A percentile compares a stretch with the other conserved stretches of the same genome.
phyloP scores from a whole-genome alignment of 2,329 filamentous ascomycete genomes.

The Thyridium curvatum region DNA sequence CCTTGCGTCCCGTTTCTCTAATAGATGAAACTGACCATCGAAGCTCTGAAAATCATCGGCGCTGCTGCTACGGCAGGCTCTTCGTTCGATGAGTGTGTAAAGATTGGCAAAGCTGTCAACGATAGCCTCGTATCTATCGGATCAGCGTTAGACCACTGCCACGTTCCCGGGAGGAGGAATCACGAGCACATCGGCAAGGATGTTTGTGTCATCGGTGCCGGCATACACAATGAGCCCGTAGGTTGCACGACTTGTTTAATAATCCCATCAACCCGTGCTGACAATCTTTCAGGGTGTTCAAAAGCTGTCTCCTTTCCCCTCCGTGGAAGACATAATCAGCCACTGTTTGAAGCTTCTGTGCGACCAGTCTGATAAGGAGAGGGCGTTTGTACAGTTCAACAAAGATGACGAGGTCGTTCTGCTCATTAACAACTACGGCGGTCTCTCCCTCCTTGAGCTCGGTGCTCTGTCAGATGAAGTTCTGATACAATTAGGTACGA shows the following conservation, averaged over 20 bases:
- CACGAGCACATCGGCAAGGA: slow-evolving; percentile 36
- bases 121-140: slow-evolving; percentile 59
- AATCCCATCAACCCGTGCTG: neutral
- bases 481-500: slow-evolving; percentile 49
- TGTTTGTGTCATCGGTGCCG: slow-evolving; percentile 41
- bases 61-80: slow-evolving; percentile 56
- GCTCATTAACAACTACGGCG: slow-evolving; percentile 70
- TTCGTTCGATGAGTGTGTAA: slow-evolving; percentile 49
- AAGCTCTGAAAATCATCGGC: slow-evolving; percentile 64
- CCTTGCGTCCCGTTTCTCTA: too few species aligned
- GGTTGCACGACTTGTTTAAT: slow-evolving; percentile 8
- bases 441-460: slow-evolving; percentile 65
- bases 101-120: slow-evolving; percentile 50
- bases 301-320: slow-evolving; percentile 31
- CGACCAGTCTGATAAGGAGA: slow-evolving; percentile 56
- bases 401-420: slow-evolving; percentile 53
- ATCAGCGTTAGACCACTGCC: slow-evolving; percentile 64
- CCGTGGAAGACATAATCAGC: slow-evolving; percentile 28
- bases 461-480: slow-evolving; percentile 65
- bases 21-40: slow-evolving; percentile 33
- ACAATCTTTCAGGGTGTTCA: slow-evolving; percentile 21
- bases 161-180: slow-evolving; percentile 58
- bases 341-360: slow-evolving; percentile 54
- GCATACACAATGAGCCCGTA: slow-evolving; percentile 44
- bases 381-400: slow-evolving; percentile 58